These are phyloP conservation scores for Buddleja alternifolia DNA, from an alignment of 257 asterid species.

Conservation along the genomic window DNA sequence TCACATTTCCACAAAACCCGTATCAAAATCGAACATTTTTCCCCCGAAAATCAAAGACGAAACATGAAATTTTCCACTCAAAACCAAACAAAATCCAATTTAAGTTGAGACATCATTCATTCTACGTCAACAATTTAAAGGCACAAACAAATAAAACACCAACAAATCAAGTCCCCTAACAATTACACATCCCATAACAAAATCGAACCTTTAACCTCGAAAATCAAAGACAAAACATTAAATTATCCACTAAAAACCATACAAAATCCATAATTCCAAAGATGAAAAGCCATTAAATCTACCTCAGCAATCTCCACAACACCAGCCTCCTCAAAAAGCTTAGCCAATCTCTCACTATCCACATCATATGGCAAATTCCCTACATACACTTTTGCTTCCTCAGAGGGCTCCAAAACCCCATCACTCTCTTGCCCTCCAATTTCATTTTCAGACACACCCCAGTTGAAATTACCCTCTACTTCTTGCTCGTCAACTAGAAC, in stretches of 20 bases:
- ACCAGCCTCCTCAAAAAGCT: slow-evolving; percentile 78
- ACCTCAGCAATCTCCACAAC: slow-evolving; percentile 91
- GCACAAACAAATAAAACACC: not conserved
- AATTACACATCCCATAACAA: not conserved
- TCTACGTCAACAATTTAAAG: too few relatives aligned
- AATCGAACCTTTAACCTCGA: not conserved
- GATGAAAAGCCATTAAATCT: not conserved
- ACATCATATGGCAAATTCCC: slow-evolving; percentile 88
- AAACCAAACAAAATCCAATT: too few relatives aligned
- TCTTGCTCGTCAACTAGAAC: slow-evolving; percentile 49
- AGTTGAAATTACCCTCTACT: slow-evolving; percentile 33
- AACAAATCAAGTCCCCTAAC: not conserved
- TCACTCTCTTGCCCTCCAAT: slow-evolving; percentile 34
- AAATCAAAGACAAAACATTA: too few relatives aligned
- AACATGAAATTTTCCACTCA: too few relatives aligned
- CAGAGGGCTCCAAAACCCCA: slow-evolving; percentile 55
- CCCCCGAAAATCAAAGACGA: too few relatives aligned
- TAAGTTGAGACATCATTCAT: too few relatives aligned
- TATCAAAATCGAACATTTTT: too few relatives aligned
- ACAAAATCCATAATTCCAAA: not conserved
- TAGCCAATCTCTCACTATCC: slow-evolving; percentile 67
- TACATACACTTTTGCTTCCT: slow-evolving; percentile 82
- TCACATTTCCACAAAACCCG: too few relatives aligned
- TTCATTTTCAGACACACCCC: slow-evolving; percentile 35
- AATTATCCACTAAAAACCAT: not conserved